Evolutionary conservation across 352 stramenopile genomes (phyloP).

Genomic region (Phytophthora idaei): DNA sequence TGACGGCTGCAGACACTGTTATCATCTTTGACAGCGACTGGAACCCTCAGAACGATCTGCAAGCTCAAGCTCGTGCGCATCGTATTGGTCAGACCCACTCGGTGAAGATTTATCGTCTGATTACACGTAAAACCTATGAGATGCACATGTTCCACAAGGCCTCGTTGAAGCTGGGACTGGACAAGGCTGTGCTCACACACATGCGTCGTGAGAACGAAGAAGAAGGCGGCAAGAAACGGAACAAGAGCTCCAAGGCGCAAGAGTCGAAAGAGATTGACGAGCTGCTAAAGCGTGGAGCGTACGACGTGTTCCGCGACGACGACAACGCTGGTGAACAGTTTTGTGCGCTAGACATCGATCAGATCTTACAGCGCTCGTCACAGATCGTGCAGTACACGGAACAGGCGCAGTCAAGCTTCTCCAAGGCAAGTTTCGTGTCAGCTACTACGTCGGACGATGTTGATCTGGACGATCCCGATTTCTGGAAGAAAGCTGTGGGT

Average conservation of each 20-base stretch:
- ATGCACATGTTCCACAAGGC: slow-evolving; percentile 96
- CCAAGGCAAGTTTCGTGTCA: slow-evolving; percentile 93
- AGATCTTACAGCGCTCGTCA: slow-evolving; percentile 93
- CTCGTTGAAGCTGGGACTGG: slow-evolving; percentile 92
- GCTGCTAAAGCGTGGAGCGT: slow-evolving; percentile 90
- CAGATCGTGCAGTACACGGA: slow-evolving; percentile 88
- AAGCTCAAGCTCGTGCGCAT: slow-evolving; percentile 92
- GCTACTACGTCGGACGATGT: slow-evolving; percentile 92
- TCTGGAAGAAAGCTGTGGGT: slow-evolving; percentile 99
- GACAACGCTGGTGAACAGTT: slow-evolving; percentile 94
- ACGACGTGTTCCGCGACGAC: slow-evolving; percentile 93
- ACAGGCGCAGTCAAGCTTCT: slow-evolving; percentile 88
- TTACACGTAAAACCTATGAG: slow-evolving; percentile 94
- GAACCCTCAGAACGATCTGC: slow-evolving; percentile 98
- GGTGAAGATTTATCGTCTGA: slow-evolving; percentile 91
- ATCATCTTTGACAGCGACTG: slow-evolving; percentile 99
- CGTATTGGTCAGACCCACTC: slow-evolving; percentile 92
- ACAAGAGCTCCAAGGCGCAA: slow-evolving; percentile 79
- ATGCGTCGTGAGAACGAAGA: slow-evolving; percentile 91
- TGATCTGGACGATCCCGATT: slow-evolving; percentile 98
- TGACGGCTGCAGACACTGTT: slow-evolving; percentile 94
- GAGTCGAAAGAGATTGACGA: slow-evolving; percentile 93
- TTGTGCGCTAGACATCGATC: slow-evolving; percentile 97
- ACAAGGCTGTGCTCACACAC: slow-evolving; percentile 92
- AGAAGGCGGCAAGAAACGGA: slow-evolving; percentile 73